phyloP scores from a whole-genome alignment of 2,329 filamentous ascomycete species.

The Clonostachys rosea region DNA sequence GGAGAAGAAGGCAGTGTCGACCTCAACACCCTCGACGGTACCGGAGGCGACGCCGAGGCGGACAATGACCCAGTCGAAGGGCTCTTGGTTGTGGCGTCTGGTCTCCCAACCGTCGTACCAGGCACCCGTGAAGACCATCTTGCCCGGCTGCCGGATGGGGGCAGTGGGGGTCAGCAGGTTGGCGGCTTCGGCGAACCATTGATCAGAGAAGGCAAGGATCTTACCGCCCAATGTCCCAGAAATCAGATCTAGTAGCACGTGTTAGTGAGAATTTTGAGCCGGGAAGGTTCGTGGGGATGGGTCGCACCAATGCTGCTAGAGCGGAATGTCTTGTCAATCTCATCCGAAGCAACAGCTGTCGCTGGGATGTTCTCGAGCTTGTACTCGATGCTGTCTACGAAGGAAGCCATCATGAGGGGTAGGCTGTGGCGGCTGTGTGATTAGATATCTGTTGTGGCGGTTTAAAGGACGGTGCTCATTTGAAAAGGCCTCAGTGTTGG shows the following conservation, averaged over 20 bases:
- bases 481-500: background rate
- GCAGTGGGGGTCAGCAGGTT: constrained; percentile 62
- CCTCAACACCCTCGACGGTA: constrained; percentile 67
- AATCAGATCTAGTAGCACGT: constrained; percentile 44
- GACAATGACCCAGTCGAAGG: constrained; percentile 65
- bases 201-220: constrained; percentile 60
- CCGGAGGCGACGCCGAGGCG: constrained; percentile 67
- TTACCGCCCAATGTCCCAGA: constrained; percentile 58
- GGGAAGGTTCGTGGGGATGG: background rate
- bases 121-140: constrained; percentile 65
- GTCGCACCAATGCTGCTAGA: constrained; percentile 56
- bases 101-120: constrained; percentile 73
- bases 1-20: constrained; percentile 78
- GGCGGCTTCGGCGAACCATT: constrained; percentile 64
- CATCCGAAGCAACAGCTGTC: constrained; percentile 40
- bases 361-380: constrained; percentile 49
- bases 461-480: background rate
- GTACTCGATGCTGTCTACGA: constrained; percentile 45
- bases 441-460: background rate
- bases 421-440: no score
- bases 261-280: background rate
- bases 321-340: constrained; percentile 58
- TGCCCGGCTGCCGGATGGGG: constrained; percentile 58
- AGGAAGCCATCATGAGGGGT: constrained; percentile 18
- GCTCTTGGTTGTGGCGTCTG: constrained; percentile 57